Evolutionary conservation across 2,329 filamentous ascomycete genomes (phyloP).

Genomic region (Escovopsis sp.): DNA sequence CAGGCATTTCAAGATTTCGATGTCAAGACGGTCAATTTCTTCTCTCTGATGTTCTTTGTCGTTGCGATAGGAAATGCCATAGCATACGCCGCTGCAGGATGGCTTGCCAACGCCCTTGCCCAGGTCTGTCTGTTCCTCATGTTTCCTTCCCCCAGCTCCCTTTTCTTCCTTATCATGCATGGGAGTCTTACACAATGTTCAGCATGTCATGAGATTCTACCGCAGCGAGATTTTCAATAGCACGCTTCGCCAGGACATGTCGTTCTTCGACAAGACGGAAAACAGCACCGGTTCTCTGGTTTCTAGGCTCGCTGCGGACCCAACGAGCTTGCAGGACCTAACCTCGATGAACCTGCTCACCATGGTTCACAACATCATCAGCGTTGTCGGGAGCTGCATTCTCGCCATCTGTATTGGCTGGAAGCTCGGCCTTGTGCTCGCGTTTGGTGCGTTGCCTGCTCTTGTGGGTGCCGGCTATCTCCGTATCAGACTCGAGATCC

Average conservation of each 20-base stretch:
- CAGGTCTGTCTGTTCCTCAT: slow-evolving; percentile 13
- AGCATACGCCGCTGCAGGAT: slow-evolving; percentile 25
- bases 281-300: slow-evolving; percentile 26
- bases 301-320: slow-evolving; percentile 22
- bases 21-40: slow-evolving; percentile 31
- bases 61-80: slow-evolving; percentile 32
- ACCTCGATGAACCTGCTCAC: slow-evolving; percentile 33
- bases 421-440: slow-evolving; percentile 34
- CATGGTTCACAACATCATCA: slow-evolving; percentile 31
- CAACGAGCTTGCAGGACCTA: slow-evolving; percentile 34
- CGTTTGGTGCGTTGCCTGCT: slow-evolving; percentile 30
- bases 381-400: slow-evolving; percentile 28
- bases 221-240: slow-evolving; percentile 31
- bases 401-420: slow-evolving; percentile 32
- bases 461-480: slow-evolving; percentile 30
- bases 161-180: neutral
- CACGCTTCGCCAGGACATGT: slow-evolving; percentile 39
- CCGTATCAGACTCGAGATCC: slow-evolving; percentile 33
- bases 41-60: slow-evolving; percentile 41
- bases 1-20: slow-evolving; percentile 21
- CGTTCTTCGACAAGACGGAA: slow-evolving; percentile 26
- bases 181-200: neutral
- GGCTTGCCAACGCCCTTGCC: slow-evolving; percentile 21
- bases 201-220: slow-evolving; percentile 20
- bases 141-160: neutral